Evolutionary conservation across 148 eudicot species (phyloP).

Genomic region (Suaeda aralocaspica): DNA sequence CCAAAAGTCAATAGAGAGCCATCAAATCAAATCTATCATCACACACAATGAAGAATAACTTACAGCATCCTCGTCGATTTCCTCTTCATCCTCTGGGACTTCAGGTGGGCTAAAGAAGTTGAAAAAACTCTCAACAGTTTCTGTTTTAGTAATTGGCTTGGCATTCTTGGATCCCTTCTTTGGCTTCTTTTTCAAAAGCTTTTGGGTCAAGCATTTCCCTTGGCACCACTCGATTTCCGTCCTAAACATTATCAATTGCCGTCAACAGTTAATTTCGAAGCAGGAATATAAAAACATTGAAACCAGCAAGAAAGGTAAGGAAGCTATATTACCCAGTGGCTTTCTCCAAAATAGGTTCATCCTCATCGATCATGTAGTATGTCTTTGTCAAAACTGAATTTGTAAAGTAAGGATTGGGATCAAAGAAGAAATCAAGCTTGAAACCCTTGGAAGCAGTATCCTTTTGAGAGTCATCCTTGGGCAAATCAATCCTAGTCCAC

Average conservation of each 20-base stretch:
- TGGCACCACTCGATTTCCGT: conserved; percentile 87
- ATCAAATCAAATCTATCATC: not conserved
- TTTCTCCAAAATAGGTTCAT: conserved; percentile 80
- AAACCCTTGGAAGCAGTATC: conserved; percentile 66
- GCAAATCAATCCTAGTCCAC: conserved; percentile 51
- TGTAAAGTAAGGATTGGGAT: conserved; percentile 65
- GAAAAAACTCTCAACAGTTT: conserved; percentile 78
- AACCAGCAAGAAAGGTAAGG: not conserved
- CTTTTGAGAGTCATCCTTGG: conserved; percentile 18
- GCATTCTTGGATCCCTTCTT: conserved; percentile 78
- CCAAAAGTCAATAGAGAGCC: not conserved
- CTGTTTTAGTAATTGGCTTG: conserved; percentile 67
- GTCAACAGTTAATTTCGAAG: not conserved
- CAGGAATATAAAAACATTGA: not conserved
- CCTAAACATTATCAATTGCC: conserved; percentile 31
- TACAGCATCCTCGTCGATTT: conserved; percentile 73
- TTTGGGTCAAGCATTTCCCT: conserved; percentile 86
- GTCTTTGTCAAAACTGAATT: conserved; percentile 60
- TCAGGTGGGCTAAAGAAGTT: conserved; percentile 88
- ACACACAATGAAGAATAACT: conserved; percentile 16
- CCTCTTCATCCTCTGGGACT: conserved; percentile 81
- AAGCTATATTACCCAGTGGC: conserved; percentile 66
- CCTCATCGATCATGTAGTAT: conserved; percentile 79
- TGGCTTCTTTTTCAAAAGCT: conserved; percentile 76
- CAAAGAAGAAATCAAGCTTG: conserved; percentile 81